Conservation (phyloP, 257 asterid species). For the Haberlea rhodopensis region DNA sequence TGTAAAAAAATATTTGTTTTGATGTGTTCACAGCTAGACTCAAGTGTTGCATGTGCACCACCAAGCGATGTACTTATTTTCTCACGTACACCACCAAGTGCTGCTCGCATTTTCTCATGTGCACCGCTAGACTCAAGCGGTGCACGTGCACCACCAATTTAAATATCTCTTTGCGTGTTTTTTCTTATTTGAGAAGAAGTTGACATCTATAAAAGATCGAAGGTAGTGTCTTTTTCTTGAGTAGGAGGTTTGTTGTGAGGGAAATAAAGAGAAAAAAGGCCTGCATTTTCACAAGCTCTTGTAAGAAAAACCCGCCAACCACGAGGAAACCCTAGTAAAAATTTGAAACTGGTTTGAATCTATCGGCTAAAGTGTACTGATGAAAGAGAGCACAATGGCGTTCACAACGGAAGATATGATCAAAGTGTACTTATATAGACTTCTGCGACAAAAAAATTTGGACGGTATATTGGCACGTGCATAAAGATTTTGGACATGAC, state of each 20-base stretch:
- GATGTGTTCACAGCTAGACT: too few species aligned
- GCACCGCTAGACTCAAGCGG: too few species aligned
- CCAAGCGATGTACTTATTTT: too few species aligned
- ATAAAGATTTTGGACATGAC: slow-evolving; percentile 91
- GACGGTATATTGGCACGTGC: slow-evolving; percentile 67
- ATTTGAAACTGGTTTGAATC: slow-evolving; percentile 35
- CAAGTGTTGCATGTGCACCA: too few species aligned
- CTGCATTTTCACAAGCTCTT: slow-evolving; percentile 18
- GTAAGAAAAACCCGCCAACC: slow-evolving; percentile 9
- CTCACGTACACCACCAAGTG: too few species aligned
- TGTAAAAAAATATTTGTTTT: too few species aligned
- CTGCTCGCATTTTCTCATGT: too few species aligned
- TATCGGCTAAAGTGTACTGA: slow-evolving; percentile 24
- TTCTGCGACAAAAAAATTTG: slow-evolving; percentile 57
- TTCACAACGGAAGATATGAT: slow-evolving; percentile 63
- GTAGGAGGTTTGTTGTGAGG: slow-evolving; percentile 15
- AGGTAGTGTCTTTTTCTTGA: slow-evolving; percentile 15
- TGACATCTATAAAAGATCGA: slow-evolving; percentile 26
- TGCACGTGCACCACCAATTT: too few species aligned
- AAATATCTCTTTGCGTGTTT: not conserved
- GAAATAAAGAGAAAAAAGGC: slow-evolving; percentile 4
- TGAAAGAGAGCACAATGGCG: slow-evolving; percentile 47
- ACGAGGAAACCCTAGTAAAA: slow-evolving; percentile 6
- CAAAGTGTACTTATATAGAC: slow-evolving; percentile 67
- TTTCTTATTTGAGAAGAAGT: slow-evolving; percentile 6